phyloP scores from a whole-genome alignment of 495 filamentous ascomycete species.

The Hypoxylon rickii region DNA sequence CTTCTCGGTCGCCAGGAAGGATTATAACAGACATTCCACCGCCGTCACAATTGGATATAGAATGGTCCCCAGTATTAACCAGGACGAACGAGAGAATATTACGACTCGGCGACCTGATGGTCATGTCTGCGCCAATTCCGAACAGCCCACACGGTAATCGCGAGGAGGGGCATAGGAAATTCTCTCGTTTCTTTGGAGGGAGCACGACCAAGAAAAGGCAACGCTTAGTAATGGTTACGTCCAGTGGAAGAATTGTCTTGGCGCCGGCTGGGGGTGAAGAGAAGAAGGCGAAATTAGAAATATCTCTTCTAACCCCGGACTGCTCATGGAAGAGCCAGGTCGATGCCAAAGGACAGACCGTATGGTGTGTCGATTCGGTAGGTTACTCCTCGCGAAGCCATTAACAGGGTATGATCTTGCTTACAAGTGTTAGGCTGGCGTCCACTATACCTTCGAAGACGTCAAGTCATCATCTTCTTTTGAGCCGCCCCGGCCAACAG shows the following conservation, averaged over 20 bases:
- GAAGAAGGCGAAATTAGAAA: conserved; percentile 91
- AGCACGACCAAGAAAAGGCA: conserved; percentile 90
- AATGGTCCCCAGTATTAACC: conserved; percentile 97
- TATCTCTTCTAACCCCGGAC: conserved; percentile 74
- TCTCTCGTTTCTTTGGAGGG: conserved; percentile 89
- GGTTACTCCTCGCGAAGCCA: conserved; percentile 40
- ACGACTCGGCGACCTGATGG: conserved; percentile 87
- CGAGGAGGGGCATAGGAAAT: conserved; percentile 71
- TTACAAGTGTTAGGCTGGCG: conserved; percentile 66
- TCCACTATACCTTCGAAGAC: conserved; percentile 93
- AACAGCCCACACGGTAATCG: conserved; percentile 65
- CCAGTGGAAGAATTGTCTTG: conserved; percentile 83
- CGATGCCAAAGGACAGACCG: conserved; percentile 80
- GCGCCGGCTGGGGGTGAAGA: conserved; percentile 93
- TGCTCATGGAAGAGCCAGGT: conserved; percentile 76
- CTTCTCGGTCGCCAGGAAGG: conserved; percentile 63
- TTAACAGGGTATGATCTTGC: conserved; percentile 22
- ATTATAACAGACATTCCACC: conserved; percentile 95
- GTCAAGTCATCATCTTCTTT: conserved; percentile 62
- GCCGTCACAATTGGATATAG: conserved; percentile 95
- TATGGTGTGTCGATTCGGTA: conserved; percentile 95
- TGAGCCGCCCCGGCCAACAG: conserved; percentile 30
- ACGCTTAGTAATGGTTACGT: conserved; percentile 93
- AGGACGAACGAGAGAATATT: conserved; percentile 90
- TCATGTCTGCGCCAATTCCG: conserved; percentile 76